These are phyloP conservation scores for Penicillium sp. DNA, from an alignment of 2,329 filamentous ascomycete species.

Conservation along the genomic window DNA sequence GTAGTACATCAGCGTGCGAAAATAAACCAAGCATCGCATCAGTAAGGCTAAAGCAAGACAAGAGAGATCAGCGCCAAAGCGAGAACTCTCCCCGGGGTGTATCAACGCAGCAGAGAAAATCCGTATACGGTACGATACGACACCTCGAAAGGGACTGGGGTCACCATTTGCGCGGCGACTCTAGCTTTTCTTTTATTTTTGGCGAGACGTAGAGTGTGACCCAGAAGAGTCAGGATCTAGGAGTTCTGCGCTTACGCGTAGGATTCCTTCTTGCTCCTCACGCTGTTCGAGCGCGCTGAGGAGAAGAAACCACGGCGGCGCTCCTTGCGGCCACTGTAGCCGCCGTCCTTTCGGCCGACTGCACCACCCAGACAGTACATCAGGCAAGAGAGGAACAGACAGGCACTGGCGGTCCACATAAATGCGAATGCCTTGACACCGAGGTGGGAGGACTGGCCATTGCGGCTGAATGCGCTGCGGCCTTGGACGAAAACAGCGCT, in stretches of 20 bases:
- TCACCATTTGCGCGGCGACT: neutral
- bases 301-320: constrained; percentile 41
- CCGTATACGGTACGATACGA: constrained; percentile 1
- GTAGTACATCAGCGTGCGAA: constrained; percentile 1
- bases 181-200: too few species aligned
- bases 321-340: constrained; percentile 38
- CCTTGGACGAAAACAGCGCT: constrained; percentile 61
- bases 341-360: constrained; percentile 30
- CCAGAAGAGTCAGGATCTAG: neutral
- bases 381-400: constrained; percentile 55
- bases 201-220: neutral
- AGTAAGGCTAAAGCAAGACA: constrained; percentile 7
- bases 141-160: neutral
- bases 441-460: constrained; percentile 50
- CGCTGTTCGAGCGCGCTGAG: constrained; percentile 28
- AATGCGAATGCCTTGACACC: constrained; percentile 60
- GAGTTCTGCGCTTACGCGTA: constrained; percentile 22
- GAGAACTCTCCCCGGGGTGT: constrained; percentile 10
- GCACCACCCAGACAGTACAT: constrained; percentile 55
- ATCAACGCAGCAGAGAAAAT: constrained; percentile 14
- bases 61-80: constrained; percentile 8
- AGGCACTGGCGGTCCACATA: constrained; percentile 58
- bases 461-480: constrained; percentile 54
- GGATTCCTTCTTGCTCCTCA: constrained; percentile 28
- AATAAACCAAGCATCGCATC: constrained; percentile 4